Evolutionary conservation across 2,329 filamentous ascomycete genomes (phyloP).

Genomic region (Fusarium anthophilum): DNA sequence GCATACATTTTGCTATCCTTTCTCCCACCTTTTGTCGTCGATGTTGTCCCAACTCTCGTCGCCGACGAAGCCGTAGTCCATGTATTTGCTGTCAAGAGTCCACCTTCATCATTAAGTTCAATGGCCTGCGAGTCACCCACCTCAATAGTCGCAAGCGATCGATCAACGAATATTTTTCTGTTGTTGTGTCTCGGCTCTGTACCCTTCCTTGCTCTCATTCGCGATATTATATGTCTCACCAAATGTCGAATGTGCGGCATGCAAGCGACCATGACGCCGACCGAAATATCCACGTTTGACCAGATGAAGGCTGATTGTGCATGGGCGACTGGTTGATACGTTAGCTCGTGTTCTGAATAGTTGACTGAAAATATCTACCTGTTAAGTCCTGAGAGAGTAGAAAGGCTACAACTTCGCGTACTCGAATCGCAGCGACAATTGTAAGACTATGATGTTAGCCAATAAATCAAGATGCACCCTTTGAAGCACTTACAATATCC

Average conservation of each 20-base stretch:
- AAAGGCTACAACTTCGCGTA: neutral
- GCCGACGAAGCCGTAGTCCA: neutral
- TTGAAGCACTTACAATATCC: conserved; percentile 5
- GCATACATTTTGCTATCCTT: neutral
- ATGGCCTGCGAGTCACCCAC: neutral
- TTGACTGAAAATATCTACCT: neutral
- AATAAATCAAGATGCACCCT: accelerated
- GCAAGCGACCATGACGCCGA: conserved; percentile 25
- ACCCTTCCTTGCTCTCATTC: neutral
- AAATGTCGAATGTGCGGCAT: conserved; percentile 23
- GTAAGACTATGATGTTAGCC: conserved; percentile 2
- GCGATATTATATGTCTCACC: neutral
- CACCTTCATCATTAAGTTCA: neutral
- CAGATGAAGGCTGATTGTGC: conserved; percentile 17
- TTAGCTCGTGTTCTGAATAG: neutral
- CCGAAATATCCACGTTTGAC: conserved; percentile 10
- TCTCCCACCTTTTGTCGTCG: neutral
- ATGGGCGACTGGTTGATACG: neutral
- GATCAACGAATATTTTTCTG: conserved; percentile 7
- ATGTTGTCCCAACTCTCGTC: neutral
- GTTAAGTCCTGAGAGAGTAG: neutral
- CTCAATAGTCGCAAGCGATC: conserved; percentile 11
- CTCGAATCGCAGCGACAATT: conserved; percentile 6
- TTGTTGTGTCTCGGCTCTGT: neutral
- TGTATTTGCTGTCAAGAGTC: neutral